Base-by-base conservation (phyloP, 2,329 filamentous ascomycete genomes). In the Sporothrix curviconia region DNA sequence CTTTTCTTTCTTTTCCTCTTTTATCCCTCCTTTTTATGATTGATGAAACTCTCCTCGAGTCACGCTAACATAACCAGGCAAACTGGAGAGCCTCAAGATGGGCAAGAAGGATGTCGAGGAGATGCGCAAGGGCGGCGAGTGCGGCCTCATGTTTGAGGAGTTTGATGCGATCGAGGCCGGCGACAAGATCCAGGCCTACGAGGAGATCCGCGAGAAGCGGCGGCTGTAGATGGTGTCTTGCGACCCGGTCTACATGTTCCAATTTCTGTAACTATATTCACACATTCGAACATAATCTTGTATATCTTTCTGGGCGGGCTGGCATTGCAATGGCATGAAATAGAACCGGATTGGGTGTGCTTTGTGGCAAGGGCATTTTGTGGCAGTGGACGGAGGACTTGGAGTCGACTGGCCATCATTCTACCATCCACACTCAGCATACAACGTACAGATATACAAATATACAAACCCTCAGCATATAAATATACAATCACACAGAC, bases 111-210 rank as follows among this genome's bases (percentile, higher is more conserved):
- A 96, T 63, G 89, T 94, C 30, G 76, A 78, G 46, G 90, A 96
- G 67, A 94, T 95, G 84, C 85, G 84, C 66, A 97, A 95, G 73
- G 92, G 91, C 59, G 83, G 81, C n/a, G 94, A 99, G 72, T 99
- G 94, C 66, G 94, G 94, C 63, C 86, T 99, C 64, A 85, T 83
- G 54, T 92, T 99, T 66, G 84, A 87, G 3, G 80, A 78, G 32
- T 99, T 90, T 84, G 78, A 87, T 49, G 87, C 84, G 22, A 87
- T 97, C 68, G 71, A 86, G 66, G 77, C 84, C 14, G 94, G 92
- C 28, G 94, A 99, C 72, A 82, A 86, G 70, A 81, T 99, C 61
- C 94, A 97, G 75, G 86, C 85, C 34, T 95, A 92, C 67, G 90
- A 96, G 67, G 87, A 92, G 72, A 79, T 85, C 17, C 74, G 72